phyloP scores from a whole-genome alignment of 805 yeast genomes.

The Grigorovia yakushimaensis region DNA sequence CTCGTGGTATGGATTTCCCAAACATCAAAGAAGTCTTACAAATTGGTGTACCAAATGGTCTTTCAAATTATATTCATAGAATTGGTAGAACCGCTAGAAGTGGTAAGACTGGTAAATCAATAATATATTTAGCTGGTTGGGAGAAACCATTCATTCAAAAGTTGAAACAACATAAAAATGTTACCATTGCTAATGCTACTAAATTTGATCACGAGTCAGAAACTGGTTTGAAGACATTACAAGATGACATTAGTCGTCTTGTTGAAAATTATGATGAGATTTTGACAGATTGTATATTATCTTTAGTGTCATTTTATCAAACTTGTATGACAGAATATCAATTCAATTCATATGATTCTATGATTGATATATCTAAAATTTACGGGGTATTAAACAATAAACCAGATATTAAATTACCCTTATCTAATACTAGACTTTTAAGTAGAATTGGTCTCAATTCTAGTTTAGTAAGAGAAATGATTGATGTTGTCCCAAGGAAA shows the following conservation, averaged over 20 bases:
- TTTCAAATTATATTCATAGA: conserved; percentile 81
- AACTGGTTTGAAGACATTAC: conserved; percentile 16
- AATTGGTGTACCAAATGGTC: conserved; percentile 62
- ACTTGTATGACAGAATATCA: conserved; percentile 27
- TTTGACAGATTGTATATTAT: conserved; percentile 26
- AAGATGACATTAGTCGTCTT: neutral
- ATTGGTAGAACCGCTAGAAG: conserved; percentile 96
- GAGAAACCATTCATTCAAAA: conserved; percentile 49
- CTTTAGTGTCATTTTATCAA: conserved; percentile 31
- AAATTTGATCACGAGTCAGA: conserved; percentile 31
- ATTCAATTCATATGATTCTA: conserved; percentile 17
- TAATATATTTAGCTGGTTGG: conserved; percentile 43
- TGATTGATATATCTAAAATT: conserved; percentile 17
- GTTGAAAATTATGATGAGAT: neutral
- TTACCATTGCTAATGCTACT: conserved; percentile 39
- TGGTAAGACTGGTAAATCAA: conserved; percentile 67
- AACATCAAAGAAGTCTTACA: conserved; percentile 79
- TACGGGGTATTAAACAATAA: conserved; percentile 20
- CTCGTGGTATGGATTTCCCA: conserved; percentile 94
- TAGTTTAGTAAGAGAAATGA: conserved; percentile 15
- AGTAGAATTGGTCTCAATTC: conserved; percentile 11
- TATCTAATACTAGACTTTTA: conserved; percentile 11
- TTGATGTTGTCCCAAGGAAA: conserved; percentile 8
- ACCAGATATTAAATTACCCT: conserved; percentile 15
- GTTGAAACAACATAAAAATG: conserved; percentile 42